phyloP scores from a whole-genome alignment of 2,329 filamentous ascomycete species.

The Stagonosporopsis cucurbitacearum region DNA sequence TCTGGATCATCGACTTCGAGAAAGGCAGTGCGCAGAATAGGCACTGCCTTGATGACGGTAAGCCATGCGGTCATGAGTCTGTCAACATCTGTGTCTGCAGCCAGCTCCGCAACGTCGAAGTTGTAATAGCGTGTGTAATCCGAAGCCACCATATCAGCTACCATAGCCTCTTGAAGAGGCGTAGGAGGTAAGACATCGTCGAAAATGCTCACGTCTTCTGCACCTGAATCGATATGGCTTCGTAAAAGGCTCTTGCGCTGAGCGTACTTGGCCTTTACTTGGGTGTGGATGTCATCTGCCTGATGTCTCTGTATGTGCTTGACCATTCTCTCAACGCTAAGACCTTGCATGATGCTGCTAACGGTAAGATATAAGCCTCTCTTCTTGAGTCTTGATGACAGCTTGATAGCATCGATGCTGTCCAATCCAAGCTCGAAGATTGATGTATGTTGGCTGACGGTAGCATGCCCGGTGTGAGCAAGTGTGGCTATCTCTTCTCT shows the following conservation, averaged over 20 bases:
- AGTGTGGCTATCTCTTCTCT: slow-evolving; percentile 69
- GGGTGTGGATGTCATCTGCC: not conserved
- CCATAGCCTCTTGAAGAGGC: slow-evolving; percentile 84
- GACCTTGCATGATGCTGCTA: slow-evolving; percentile 76
- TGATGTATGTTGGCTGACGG: slow-evolving; percentile 65
- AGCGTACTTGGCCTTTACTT: slow-evolving; percentile 22
- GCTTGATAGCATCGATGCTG: slow-evolving; percentile 88
- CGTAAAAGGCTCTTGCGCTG: slow-evolving; percentile 44
- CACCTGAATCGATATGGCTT: slow-evolving; percentile 48
- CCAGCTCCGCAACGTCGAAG: slow-evolving; percentile 74
- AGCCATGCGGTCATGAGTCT: slow-evolving; percentile 68
- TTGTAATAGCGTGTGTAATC: slow-evolving; percentile 82
- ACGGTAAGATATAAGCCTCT: slow-evolving; percentile 67
- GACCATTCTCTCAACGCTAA: slow-evolving; percentile 70
- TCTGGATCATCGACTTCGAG: slow-evolving; percentile 67
- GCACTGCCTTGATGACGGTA: slow-evolving; percentile 63
- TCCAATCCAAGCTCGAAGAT: slow-evolving; percentile 86
- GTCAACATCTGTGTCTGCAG: slow-evolving; percentile 59
- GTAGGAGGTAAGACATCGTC: slow-evolving; percentile 75
- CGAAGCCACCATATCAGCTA: slow-evolving; percentile 80
- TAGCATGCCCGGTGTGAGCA: slow-evolving; percentile 58
- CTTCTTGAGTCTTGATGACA: slow-evolving; percentile 74
- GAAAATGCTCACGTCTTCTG: slow-evolving; percentile 49
- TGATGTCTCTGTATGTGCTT: slow-evolving; percentile 21
- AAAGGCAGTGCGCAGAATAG: slow-evolving; percentile 80